These are phyloP conservation scores for Aegilops tauschii DNA, from an alignment of 176 grass and related monocot genomes.

Conservation along the genomic window DNA sequence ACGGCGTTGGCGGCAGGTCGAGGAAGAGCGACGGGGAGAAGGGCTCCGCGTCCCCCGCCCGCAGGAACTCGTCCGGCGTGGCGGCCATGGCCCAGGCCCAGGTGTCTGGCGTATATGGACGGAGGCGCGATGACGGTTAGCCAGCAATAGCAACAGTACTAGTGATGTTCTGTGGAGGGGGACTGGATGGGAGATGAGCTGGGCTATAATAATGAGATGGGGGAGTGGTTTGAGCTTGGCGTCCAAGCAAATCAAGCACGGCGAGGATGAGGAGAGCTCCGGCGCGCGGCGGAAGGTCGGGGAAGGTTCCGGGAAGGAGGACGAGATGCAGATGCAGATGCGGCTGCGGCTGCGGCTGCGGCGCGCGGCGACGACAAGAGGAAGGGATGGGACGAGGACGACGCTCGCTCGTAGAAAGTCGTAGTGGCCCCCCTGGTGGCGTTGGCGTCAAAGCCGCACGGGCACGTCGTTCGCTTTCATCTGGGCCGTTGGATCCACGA, in stretches of 20 bases:
- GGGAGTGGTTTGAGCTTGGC: neutral
- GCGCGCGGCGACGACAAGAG: neutral
- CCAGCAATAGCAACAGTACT: neutral
- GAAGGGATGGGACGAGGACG: neutral
- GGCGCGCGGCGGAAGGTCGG: neutral
- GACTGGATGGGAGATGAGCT: neutral
- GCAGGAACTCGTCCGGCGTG: constrained; percentile 33
- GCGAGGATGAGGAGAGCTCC: neutral
- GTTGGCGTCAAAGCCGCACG: neutral
- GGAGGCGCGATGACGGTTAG: neutral
- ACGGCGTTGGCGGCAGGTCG: constrained; percentile 37
- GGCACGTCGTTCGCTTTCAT: neutral
- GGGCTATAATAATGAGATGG: neutral
- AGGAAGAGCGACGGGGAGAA: constrained; percentile 52
- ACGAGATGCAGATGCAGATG: neutral
- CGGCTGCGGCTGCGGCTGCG: neutral
- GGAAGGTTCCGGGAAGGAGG: neutral
- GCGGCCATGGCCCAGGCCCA: constrained; percentile 24
- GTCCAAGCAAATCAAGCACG: neutral
- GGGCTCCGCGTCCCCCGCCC: constrained; percentile 14
- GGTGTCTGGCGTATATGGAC: neutral
- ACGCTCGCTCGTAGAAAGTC: neutral
- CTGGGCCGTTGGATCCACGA: neutral
- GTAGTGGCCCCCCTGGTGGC: neutral
- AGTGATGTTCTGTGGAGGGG: neutral